Evolutionary conservation across 805 yeast species (phyloP).

Genomic region (Pichia cabralensis): DNA sequence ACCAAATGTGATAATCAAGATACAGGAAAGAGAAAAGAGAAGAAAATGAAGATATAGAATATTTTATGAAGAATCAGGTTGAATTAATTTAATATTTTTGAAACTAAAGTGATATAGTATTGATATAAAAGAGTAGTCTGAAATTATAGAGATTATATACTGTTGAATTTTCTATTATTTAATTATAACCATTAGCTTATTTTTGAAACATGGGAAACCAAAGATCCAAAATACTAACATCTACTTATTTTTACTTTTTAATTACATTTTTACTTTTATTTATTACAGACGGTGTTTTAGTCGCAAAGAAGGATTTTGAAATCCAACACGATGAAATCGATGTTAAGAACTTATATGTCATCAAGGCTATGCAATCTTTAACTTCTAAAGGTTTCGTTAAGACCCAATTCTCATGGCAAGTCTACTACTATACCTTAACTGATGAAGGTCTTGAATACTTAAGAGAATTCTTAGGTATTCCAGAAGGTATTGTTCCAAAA

Average conservation of each 20-base stretch:
- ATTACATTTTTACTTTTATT: slow-evolving; percentile 1
- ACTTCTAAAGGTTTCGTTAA: slow-evolving; percentile 98
- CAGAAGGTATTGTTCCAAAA: slow-evolving; percentile 97
- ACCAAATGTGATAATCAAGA: too few relatives aligned
- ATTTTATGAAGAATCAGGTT: too few relatives aligned
- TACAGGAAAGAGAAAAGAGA: too few relatives aligned
- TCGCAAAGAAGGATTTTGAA: slow-evolving; percentile 98
- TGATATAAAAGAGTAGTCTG: too few relatives aligned
- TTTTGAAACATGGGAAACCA: too few relatives aligned
- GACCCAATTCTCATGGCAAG: slow-evolving; percentile 99
- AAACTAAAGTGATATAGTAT: too few relatives aligned
- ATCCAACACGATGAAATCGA: slow-evolving; percentile 97
- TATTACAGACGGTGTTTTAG: slow-evolving; percentile 91
- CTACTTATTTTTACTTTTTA: neutral
- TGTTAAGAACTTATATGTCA: slow-evolving; percentile 94
- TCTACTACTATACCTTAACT: slow-evolving; percentile 99
- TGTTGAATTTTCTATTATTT: too few relatives aligned
- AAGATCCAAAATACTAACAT: slow-evolving; percentile 14
- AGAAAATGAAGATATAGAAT: too few relatives aligned
- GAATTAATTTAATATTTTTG: too few relatives aligned
- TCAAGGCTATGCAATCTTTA: slow-evolving; percentile 99
- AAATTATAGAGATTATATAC: too few relatives aligned
- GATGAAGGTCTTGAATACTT: slow-evolving; percentile 99
- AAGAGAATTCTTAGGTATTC: slow-evolving; percentile 96
- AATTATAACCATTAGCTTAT: too few relatives aligned